phyloP scores from a whole-genome alignment of 768 basidiomycete genomes.

The Goffeauzyma gilvescens region DNA sequence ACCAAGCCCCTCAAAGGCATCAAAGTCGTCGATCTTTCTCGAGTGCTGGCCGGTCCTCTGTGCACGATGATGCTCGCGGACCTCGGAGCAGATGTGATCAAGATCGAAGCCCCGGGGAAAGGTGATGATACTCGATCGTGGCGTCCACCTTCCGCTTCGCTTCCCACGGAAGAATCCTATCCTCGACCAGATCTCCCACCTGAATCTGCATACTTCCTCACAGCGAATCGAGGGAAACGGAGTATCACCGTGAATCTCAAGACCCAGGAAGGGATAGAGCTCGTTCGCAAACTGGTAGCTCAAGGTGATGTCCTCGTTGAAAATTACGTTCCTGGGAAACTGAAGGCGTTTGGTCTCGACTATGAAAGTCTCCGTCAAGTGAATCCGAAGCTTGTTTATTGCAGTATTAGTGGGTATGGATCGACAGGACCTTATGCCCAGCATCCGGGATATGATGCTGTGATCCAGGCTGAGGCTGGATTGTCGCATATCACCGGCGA shows the following conservation, averaged over 20 bases:
- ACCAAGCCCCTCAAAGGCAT: conserved; percentile 66
- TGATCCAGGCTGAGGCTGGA: conserved; percentile 76
- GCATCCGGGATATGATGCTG: conserved; percentile 72
- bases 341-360: conserved; percentile 64
- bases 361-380: conserved; percentile 61
- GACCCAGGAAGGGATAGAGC: conserved; percentile 50
- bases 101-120: conserved; percentile 36
- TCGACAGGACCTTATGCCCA: conserved; percentile 76
- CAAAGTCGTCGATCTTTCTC: conserved; percentile 68
- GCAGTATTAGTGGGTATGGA: conserved; percentile 70
- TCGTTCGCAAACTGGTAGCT: conserved; percentile 50
- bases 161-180: conserved; percentile 33
- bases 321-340: conserved; percentile 53
- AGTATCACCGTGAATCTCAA: conserved; percentile 73
- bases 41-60: conserved; percentile 78
- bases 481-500: conserved; percentile 93
- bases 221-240: conserved; percentile 45
- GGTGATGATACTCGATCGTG: conserved; percentile 70
- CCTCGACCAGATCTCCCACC: conserved; percentile 45
- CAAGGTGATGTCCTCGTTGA: conserved; percentile 72
- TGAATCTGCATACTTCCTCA: conserved; percentile 83
- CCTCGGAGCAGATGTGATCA: conserved; percentile 61
- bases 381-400: conserved; percentile 66
- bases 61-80: conserved; percentile 79
- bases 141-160: conserved; percentile 22